These are phyloP conservation scores for Microstegium vimineum DNA, from an alignment of 176 grass and related monocot genomes.

Conservation along the genomic window DNA sequence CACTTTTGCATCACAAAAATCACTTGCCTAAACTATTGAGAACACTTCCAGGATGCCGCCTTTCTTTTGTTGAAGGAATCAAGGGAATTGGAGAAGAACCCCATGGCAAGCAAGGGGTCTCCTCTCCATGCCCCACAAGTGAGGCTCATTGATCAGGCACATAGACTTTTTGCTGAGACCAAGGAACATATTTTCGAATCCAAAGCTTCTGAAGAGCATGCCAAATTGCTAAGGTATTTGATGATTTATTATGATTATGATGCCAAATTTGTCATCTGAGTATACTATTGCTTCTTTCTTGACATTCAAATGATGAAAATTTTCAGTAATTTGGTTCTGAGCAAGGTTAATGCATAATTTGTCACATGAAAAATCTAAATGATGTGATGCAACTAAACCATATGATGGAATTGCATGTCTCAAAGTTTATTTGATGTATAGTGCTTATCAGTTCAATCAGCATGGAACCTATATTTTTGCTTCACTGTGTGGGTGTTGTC, in stretches of 20 bases:
- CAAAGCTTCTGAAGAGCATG: slow-evolving; percentile 88
- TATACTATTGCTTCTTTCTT: slow-evolving; percentile 6
- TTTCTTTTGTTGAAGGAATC: slow-evolving; percentile 98
- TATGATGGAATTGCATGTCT: not conserved
- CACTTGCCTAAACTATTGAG: slow-evolving; percentile 18
- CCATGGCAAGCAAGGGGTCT: slow-evolving; percentile 88
- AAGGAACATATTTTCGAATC: slow-evolving; percentile 90
- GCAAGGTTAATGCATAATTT: not conserved
- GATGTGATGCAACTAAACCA: not conserved
- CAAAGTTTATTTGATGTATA: not conserved
- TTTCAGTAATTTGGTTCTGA: not conserved
- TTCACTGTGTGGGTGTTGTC: not conserved
- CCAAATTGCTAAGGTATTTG: slow-evolving; percentile 78
- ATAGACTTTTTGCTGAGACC: slow-evolving; percentile 86
- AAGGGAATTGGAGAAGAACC: slow-evolving; percentile 81
- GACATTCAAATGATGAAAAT: not conserved
- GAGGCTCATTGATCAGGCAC: slow-evolving; percentile 80
- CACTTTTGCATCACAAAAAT: slow-evolving; percentile 3
- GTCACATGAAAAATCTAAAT: slow-evolving; percentile 4
- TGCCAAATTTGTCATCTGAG: slow-evolving; percentile 13
- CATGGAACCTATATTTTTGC: not conserved
- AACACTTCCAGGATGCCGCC: slow-evolving; percentile 75
- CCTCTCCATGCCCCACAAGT: slow-evolving; percentile 78
- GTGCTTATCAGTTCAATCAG: not conserved
- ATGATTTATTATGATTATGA: not conserved